Evolutionary conservation across 2,329 filamentous ascomycete species (phyloP).

Genomic region (Pseudogymnoascus sp.): DNA sequence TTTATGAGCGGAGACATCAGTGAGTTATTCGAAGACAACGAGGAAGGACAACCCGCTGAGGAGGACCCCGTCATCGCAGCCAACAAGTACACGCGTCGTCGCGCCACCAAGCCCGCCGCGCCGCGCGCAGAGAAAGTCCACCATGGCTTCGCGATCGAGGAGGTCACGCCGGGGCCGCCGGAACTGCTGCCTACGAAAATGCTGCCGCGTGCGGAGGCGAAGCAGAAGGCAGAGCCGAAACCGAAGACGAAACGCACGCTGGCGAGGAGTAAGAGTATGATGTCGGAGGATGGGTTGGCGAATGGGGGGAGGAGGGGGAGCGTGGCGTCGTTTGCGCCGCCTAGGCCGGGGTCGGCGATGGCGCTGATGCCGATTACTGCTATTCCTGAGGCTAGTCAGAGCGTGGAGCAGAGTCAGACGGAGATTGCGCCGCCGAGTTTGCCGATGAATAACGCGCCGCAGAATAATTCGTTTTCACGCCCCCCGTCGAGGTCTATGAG

Average conservation of each 20-base stretch:
- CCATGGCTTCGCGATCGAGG: conserved; percentile 31
- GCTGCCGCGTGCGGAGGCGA: conserved; percentile 25
- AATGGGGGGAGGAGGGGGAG: conserved; percentile 7
- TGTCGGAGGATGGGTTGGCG: conserved; percentile 27
- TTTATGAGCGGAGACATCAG: conserved; percentile 66
- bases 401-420: neutral
- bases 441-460: conserved; percentile 10
- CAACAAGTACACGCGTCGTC: conserved; percentile 29
- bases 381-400: neutral
- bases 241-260: conserved; percentile 28
- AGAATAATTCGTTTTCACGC: conserved; percentile 31
- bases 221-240: conserved; percentile 31
- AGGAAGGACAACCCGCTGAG: conserved; percentile 33
- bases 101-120: conserved; percentile 17
- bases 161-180: conserved; percentile 34
- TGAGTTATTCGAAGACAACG: conserved; percentile 55
- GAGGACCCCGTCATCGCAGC: conserved; percentile 33
- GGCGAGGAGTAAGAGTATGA: conserved; percentile 22
- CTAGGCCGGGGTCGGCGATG: conserved; percentile 16
- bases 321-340: neutral
- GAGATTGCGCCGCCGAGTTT: neutral
- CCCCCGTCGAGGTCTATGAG: conserved; percentile 38
- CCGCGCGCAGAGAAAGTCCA: conserved; percentile 16
- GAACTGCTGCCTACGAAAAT: conserved; percentile 36
- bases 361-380: conserved; percentile 1